These are phyloP conservation scores for Populus trichocarpa DNA, from an alignment of 441 rosid species.

Conservation along the genomic window DNA sequence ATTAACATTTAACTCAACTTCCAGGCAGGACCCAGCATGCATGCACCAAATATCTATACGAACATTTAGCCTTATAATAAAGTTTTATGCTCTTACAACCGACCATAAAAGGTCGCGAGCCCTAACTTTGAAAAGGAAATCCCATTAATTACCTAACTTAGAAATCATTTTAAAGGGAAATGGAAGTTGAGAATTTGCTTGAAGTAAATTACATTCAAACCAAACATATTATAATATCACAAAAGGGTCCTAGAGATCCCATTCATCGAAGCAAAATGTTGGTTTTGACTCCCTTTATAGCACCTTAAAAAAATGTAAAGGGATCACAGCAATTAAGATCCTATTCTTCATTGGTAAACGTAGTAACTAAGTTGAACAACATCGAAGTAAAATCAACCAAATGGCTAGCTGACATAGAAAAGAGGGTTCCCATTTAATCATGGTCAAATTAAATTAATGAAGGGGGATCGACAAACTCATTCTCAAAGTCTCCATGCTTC, in stretches of 20 bases:
- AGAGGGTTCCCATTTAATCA: not conserved
- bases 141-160: slow-evolving; percentile 4
- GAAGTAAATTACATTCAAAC: not conserved
- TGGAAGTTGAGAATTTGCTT: not conserved
- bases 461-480: slow-evolving; percentile 3
- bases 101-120: not conserved
- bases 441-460: slow-evolving; percentile 11
- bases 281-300: not conserved
- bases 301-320: not conserved
- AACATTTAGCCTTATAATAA: too few relatives aligned
- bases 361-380: slow-evolving; percentile 17
- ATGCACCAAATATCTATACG: not conserved
- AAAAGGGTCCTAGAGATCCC: not conserved
- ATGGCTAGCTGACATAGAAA: not conserved
- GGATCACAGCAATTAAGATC: not conserved
- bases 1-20: too few relatives aligned
- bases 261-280: not conserved
- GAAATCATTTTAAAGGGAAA: not conserved
- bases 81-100: not conserved
- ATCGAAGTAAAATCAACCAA: not conserved
- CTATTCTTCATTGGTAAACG: slow-evolving; percentile 10
- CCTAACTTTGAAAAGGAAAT: slow-evolving; percentile 6
- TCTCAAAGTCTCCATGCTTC: slow-evolving; percentile 4
- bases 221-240: not conserved
- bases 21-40: too few relatives aligned